phyloP scores from a whole-genome alignment of 129 eudicot species.

The Centella asiatica region DNA sequence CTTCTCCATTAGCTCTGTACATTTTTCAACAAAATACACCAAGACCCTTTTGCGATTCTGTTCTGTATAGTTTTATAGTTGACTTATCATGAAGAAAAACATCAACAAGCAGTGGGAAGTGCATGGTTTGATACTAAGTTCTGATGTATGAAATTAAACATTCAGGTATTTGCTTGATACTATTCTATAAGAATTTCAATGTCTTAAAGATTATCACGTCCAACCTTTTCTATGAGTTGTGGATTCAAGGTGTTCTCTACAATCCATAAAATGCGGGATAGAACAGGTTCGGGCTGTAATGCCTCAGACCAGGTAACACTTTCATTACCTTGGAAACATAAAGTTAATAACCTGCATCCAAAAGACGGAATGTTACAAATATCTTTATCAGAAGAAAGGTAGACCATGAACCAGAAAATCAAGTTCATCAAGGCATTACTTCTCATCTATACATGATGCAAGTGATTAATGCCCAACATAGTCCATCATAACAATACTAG shows the following conservation, averaged over 20 bases:
- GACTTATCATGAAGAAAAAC: not conserved
- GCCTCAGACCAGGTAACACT: conserved; percentile 59
- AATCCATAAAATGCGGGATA: conserved; percentile 77
- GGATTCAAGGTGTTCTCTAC: conserved; percentile 79
- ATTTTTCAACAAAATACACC: too few relatives aligned
- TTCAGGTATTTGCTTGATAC: not conserved
- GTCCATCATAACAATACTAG: not conserved
- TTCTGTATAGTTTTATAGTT: too few relatives aligned
- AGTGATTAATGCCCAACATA: not conserved
- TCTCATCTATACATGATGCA: not conserved
- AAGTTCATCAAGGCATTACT: not conserved
- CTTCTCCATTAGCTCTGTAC: too few relatives aligned
- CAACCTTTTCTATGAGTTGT: conserved; percentile 63
- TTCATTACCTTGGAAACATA: conserved; percentile 73
- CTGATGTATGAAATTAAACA: not conserved
- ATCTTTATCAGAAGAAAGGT: not conserved
- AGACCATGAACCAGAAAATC: not conserved
- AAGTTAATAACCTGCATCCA: conserved; percentile 54
- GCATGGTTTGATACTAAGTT: not conserved
- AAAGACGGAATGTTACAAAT: conserved; percentile 7
- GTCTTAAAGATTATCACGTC: not conserved
- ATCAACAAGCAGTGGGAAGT: not conserved
- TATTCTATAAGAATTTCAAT: not conserved
- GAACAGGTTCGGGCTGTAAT: conserved; percentile 49
- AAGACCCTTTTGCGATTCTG: too few relatives aligned